Evolutionary conservation across 1,284 basidiomycete genomes (phyloP), one percentile per base, ranked within the genome.

Genomic region (Cryptococcus hybrid): DNA sequence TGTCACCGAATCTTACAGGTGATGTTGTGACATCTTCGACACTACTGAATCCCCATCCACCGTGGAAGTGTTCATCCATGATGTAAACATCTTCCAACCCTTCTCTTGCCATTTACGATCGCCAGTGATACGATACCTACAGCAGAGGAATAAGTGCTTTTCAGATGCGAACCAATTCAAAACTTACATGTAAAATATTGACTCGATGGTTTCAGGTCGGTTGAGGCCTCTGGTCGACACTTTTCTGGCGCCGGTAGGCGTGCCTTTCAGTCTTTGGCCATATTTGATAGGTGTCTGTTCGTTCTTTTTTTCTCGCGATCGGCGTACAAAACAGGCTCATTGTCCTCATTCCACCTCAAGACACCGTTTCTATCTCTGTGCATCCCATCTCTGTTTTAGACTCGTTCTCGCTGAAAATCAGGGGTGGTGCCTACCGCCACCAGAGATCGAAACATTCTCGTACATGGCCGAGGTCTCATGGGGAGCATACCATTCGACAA

Each of bases 11-110:
- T 12, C 40, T 40, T 11, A 69, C 42, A 36, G 73, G 74, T 60
- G 81, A 79, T 24, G 57, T 54, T 3, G 79, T 79, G 34, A 83
- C 81, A 62, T 83, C 78, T 8, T 62, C 52, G 47, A 83, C 65
- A 42, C 74, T 70, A 24, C 78, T 73, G 51, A 82, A 75, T 24
- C 81, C 3, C 64, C 71, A 1, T 68, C 68, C 9, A 75, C 75
- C 55, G 68, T 75, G 18, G 70, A 64, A n/a, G 63, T 59, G n/a
- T 77, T 74, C 54, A 82, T 78, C 83, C 83, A 84, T 7, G 76
- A 76, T 5, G 77, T 76, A 56, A 84, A 84, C 83, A 84, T 84
- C 61, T 80, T 77, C 83, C 83, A 84, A 3, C 83, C 83, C 43
- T 79, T 75, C 55, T 84, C 82, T 66, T 82, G 81, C 83, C 83